Percentiles rank a stretch among this genome's conserved stretches.
These are phyloP conservation scores for Venturia carpophila DNA, from an alignment of 2,329 filamentous ascomycete species.

Conservation along the genomic window DNA sequence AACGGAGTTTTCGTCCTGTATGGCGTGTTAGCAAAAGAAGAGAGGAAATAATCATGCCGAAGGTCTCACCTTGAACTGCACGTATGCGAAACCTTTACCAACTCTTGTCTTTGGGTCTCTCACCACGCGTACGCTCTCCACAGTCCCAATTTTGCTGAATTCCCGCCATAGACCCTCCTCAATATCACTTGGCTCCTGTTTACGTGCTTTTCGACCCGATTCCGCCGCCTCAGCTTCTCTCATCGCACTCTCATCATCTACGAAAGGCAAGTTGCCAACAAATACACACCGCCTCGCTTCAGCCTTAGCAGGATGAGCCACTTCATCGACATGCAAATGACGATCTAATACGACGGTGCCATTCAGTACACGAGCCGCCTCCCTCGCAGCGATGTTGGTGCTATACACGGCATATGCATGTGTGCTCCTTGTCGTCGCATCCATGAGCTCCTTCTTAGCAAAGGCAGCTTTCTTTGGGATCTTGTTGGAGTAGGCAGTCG, in stretches of 20 bases:
- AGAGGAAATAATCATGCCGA: background rate
- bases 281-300: constrained; percentile 91
- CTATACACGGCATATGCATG: constrained; percentile 93
- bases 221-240: constrained; percentile 54
- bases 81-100: constrained; percentile 94
- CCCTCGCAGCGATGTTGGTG: constrained; percentile 63
- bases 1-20: constrained; percentile 70
- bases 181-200: constrained; percentile 69
- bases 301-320: constrained; percentile 74
- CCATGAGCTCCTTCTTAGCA: constrained; percentile 84
- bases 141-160: constrained; percentile 67
- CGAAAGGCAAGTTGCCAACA: constrained; percentile 91
- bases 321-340: constrained; percentile 82
- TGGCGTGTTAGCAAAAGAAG: background rate
- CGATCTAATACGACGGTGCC: constrained; percentile 76
- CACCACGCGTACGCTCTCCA: constrained; percentile 89
- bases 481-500: constrained; percentile 72
- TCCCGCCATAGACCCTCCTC: constrained; percentile 89
- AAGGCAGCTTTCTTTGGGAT: constrained; percentile 92
- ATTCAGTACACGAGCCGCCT: constrained; percentile 71
- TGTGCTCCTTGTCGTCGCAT: constrained; percentile 81
- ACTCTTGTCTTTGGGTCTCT: constrained; percentile 85
- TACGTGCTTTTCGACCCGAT: constrained; percentile 58
- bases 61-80: constrained; percentile 69
- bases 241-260: constrained; percentile 77